A percentile compares a stretch with the other conserved stretches of the same genome.
Conservation (phyloP, 2,329 filamentous ascomycete genomes). For the Lachnum nothofagi region DNA sequence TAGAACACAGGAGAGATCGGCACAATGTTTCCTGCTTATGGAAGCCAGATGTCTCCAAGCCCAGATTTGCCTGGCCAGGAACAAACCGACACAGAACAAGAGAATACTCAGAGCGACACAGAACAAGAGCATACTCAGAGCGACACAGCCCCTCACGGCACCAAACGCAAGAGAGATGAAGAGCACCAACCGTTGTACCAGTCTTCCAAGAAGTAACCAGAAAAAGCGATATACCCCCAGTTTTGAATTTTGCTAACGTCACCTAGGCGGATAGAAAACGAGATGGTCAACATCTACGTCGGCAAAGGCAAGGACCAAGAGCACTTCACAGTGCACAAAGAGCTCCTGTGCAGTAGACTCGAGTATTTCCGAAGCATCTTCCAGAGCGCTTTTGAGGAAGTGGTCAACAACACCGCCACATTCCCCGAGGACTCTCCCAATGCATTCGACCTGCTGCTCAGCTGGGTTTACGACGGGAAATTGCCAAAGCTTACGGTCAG, state of each 20-base stretch:
- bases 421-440: conserved; percentile 11
- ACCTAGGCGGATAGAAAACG: background rate
- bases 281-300: conserved; percentile 7
- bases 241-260: background rate
- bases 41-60: too few relatives aligned
- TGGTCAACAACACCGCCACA: background rate
- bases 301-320: background rate
- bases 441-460: conserved; percentile 6
- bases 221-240: background rate
- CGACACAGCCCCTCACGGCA: background rate
- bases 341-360: conserved; percentile 7
- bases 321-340: conserved; percentile 10
- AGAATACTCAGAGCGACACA: too few relatives aligned
- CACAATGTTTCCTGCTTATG: too few relatives aligned
- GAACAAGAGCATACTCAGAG: too few relatives aligned
- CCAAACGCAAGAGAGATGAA: background rate
- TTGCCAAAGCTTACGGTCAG: background rate
- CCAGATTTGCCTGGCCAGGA: too few relatives aligned
- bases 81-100: too few relatives aligned
- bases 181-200: background rate
- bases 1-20: too few relatives aligned
- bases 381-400: conserved; percentile 4
- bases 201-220: too few relatives aligned
- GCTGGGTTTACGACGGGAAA: conserved; percentile 7
- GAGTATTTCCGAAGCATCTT: conserved; percentile 14